Evolutionary conservation across 148 eudicot genomes (phyloP).

Genomic region (Rhododendron mucronatum): DNA sequence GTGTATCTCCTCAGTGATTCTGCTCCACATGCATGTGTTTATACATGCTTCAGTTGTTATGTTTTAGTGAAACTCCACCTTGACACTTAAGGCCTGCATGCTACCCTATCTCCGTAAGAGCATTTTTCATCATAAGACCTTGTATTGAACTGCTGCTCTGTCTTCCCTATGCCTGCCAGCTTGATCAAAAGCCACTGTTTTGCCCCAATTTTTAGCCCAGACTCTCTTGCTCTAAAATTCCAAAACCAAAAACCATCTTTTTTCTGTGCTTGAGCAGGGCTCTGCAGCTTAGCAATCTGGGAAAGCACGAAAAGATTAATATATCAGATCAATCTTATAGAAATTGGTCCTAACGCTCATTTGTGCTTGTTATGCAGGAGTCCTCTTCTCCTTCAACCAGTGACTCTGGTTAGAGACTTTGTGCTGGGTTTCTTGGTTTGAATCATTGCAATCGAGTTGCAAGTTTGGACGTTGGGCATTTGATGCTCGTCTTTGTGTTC

Average conservation of each 20-base stretch:
- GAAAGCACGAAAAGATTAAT: background rate
- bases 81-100: background rate
- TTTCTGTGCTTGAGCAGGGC: background rate
- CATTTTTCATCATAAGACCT: background rate
- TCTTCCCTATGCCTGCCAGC: background rate
- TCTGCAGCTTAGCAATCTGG: background rate
- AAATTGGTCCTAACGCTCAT: background rate
- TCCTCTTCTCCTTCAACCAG: background rate
- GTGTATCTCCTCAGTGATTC: background rate
- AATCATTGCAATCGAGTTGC: background rate
- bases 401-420: background rate
- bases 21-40: background rate
- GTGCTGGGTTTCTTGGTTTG: background rate
- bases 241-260: background rate
- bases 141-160: background rate
- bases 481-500: background rate
- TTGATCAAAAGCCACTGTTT: background rate
- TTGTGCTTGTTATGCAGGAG: conserved; percentile 6
- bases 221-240: background rate
- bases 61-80: background rate
- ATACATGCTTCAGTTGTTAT: background rate
- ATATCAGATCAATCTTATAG: background rate
- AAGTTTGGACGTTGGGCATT: background rate
- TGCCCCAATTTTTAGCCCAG: background rate
- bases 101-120: background rate